A percentile compares a stretch with the other conserved stretches of the same genome.
phyloP scores from a whole-genome alignment of 768 basidiomycete genomes.

The Russula lepida region DNA sequence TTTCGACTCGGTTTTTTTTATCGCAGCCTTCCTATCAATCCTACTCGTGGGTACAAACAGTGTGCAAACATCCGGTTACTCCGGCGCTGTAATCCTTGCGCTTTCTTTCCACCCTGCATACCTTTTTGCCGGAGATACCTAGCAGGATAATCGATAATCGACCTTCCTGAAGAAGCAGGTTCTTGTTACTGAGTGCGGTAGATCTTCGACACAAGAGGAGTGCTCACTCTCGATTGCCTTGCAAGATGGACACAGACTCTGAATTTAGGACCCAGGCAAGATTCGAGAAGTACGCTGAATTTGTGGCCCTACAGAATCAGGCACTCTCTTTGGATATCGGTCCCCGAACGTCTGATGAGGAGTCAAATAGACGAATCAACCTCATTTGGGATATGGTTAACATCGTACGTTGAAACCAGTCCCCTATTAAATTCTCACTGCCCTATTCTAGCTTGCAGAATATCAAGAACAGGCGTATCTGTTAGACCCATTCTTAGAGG shows the following conservation, averaged over 20 bases:
- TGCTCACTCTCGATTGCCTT: not conserved
- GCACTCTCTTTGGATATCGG: constrained; percentile 44
- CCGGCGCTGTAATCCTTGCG: no score
- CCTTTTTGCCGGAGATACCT: no score
- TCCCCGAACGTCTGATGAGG: constrained; percentile 28
- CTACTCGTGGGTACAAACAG: no score
- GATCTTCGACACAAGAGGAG: no score
- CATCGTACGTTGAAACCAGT: constrained; percentile 3
- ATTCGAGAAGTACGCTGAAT: constrained; percentile 54
- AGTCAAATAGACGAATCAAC: not conserved
- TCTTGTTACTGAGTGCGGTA: no score
- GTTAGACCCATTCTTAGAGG: constrained; percentile 81
- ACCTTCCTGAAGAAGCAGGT: no score
- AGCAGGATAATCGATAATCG: no score
- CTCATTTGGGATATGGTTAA: constrained; percentile 6
- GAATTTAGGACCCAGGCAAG: constrained; percentile 41
- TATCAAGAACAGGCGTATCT: constrained; percentile 94
- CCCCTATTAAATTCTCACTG: not conserved
- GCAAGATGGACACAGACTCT: constrained; percentile 29
- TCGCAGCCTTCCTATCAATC: no score
- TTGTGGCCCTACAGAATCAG: constrained; percentile 40
- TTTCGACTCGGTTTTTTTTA: no score
- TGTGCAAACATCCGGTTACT: no score
- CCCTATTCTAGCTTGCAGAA: constrained; percentile 54
- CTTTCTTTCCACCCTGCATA: no score